Base-by-base conservation (phyloP, 176 grass and related monocot genomes). In the Zea luxurians region DNA sequence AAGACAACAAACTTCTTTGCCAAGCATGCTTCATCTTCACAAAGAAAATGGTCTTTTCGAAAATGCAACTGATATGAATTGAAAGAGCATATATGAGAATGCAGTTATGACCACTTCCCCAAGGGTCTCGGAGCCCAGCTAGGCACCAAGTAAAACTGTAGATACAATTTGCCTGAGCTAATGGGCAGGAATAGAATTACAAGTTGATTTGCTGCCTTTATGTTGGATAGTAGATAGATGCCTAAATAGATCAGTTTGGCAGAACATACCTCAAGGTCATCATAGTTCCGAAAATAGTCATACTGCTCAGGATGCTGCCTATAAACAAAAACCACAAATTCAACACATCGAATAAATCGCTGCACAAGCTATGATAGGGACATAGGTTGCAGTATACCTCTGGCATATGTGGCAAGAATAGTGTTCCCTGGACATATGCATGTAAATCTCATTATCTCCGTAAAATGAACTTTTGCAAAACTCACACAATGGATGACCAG, bases 401-500 rank as follows among this genome's bases (percentile, higher is more conserved):
- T 87, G 90, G 54, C 96, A 99, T 75, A 99, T 91, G 75, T 93
- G 88, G 68, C 92, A 95, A 13, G 88, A 84, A 75, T 84, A 95
- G 84, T 99, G 96, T 41, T 91, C 92, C 49, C 80, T 85, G 13
- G 78, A 83, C 92, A 93, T 99, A 47, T 99, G 96, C 27, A 59
- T 68, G 82, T 95, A 99, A 46, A 95, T 90, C 75, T 99, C 96
- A 74, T 95, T 90, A 66, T 99, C 96, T 75, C 96, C 92, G 83
- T 99, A 99, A 83, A 99, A 91, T 35, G 90, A 70, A 12, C 53
- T 77, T 78, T 80, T 92, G 78, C 96, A 99, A 40, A 83, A 99
- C 54, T 95, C 83, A 18, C 92, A 99, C 78, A 76, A 55, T 3
- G 96, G 96, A 66, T 99, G 96, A 61, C 96, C 96, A 43, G 71